Conservation (phyloP, 2,329 filamentous ascomycete species). For the Ophiosphaerella herpotricha region DNA sequence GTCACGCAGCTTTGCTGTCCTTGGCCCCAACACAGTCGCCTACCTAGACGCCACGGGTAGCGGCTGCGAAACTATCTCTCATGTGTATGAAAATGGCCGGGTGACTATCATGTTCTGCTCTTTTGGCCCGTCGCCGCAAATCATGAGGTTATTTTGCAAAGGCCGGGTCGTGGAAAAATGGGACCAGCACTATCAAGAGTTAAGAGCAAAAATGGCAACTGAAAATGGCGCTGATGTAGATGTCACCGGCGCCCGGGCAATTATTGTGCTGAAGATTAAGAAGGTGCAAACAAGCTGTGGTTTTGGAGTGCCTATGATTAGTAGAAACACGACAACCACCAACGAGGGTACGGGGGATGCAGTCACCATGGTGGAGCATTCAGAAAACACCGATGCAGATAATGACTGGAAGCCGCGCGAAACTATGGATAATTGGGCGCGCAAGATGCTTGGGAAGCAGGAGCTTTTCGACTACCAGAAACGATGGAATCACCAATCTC, state of each 20-base stretch:
- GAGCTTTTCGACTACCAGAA: constrained; percentile 61
- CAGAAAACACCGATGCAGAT: constrained; percentile 10
- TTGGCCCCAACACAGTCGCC: constrained; percentile 63
- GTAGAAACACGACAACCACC: constrained; percentile 1
- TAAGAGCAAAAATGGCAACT: constrained; percentile 50
- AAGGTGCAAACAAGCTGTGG: constrained; percentile 70
- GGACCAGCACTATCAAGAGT: constrained; percentile 45
- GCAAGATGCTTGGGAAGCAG: constrained; percentile 56
- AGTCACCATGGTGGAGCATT: constrained; percentile 27
- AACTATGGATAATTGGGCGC: constrained; percentile 59
- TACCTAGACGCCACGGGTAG: constrained; percentile 78
- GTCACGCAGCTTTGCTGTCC: constrained; percentile 64
- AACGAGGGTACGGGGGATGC: constrained; percentile 17
- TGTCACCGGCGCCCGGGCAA: constrained; percentile 51
- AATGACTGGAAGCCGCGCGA: constrained; percentile 49
- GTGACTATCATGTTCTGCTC: constrained; percentile 76
- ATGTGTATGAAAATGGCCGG: constrained; percentile 76
- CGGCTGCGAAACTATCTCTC: constrained; percentile 75
- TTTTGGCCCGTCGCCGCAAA: constrained; percentile 63
- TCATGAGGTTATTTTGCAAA: constrained; percentile 67
- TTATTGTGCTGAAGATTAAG: constrained; percentile 66
- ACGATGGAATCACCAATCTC: constrained; percentile 54
- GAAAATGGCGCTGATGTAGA: constrained; percentile 32
- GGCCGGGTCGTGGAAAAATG: constrained; percentile 65
- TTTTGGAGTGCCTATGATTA: constrained; percentile 63